Base-by-base conservation (phyloP, 2,329 filamentous ascomycete species). In the Clathrospora elynae region DNA sequence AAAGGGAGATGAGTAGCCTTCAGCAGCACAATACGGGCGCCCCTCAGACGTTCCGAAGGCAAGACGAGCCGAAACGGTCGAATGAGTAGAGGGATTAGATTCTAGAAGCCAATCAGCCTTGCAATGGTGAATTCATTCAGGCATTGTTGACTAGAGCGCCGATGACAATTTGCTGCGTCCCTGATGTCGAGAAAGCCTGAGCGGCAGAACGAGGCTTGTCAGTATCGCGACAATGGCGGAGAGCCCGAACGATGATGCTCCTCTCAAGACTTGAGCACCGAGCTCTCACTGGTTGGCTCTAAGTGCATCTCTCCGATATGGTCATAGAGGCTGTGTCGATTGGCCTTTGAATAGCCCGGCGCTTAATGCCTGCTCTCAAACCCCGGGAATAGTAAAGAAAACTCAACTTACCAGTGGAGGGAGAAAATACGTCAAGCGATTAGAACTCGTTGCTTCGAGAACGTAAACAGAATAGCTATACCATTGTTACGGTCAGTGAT, bases 81-180 rank as follows among this genome's bases (percentile, higher is more conserved):
- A 62, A 91, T 84, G 49, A 85, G 71, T 41, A 91, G 76, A 6
- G 88, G 85, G 30, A 92, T 74, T 25, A 93, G 78, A 66, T 92
- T 93, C 79, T 82, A 54, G 44, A 46, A 33, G 26, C 33, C 28
- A 35, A 58, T 71, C 55, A 71, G 66, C 60, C 61, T 63, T 57
- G 48, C 49, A 33, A 35, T 51, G 18, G 24, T 47, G 31, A 37
- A 14, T 4, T 24, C 28, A 13, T 23, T 23, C 10, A 32, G 16
- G 19, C 32, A 28, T 30, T 35, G 30, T 33, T 35, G 32, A 19
- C 20, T 49, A 41, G 28, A 39, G 36, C n/a, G 35, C 32, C 42
- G 30, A 37, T 39, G 42, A 22, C 36, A 35, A 32, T 44, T 39
- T 19, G 38, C 19, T 41, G 35, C 43, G 19, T 22, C 16, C 22